Conservation (phyloP, 2,329 filamentous ascomycete species). For the Neurospora sp. region DNA sequence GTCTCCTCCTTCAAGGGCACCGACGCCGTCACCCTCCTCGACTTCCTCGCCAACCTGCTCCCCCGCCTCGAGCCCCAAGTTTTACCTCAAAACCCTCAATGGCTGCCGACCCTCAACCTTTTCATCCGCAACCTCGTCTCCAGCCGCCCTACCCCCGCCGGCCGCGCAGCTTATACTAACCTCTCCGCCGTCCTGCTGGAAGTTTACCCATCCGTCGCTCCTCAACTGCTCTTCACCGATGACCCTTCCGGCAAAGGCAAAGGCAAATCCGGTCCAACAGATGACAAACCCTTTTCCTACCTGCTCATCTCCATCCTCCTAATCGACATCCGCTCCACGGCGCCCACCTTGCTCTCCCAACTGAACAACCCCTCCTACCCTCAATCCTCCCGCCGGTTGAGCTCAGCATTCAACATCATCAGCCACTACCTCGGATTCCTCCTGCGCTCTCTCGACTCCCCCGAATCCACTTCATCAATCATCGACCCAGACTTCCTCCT, state of each 20-base stretch:
- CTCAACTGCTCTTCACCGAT: slow-evolving; percentile 39
- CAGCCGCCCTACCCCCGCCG: slow-evolving; percentile 43
- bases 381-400: slow-evolving; percentile 40
- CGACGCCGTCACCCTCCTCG: slow-evolving; percentile 48
- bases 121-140: slow-evolving; percentile 44
- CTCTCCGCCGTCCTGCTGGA: slow-evolving; percentile 48
- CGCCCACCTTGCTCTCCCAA: slow-evolving; percentile 48
- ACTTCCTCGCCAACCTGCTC: slow-evolving; percentile 44
- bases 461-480: slow-evolving; percentile 22
- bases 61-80: slow-evolving; percentile 39
- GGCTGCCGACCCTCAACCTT: slow-evolving; percentile 37
- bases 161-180: slow-evolving; percentile 49
- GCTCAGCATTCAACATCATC: slow-evolving; percentile 52
- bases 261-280: slow-evolving; percentile 3
- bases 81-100: slow-evolving; percentile 38
- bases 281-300: slow-evolving; percentile 48
- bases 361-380: slow-evolving; percentile 47
- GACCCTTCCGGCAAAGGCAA: not conserved
- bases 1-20: slow-evolving; percentile 46
- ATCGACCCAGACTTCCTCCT: slow-evolving; percentile 51
- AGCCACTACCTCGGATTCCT: slow-evolving; percentile 51
- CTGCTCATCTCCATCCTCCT: slow-evolving; percentile 55
- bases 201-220: slow-evolving; percentile 36
- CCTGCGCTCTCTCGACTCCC: slow-evolving; percentile 41
- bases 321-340: slow-evolving; percentile 53